These are phyloP conservation scores for Aspergillus saccharolyticus DNA, from an alignment of 495 filamentous ascomycete species.

Conservation along the genomic window DNA sequence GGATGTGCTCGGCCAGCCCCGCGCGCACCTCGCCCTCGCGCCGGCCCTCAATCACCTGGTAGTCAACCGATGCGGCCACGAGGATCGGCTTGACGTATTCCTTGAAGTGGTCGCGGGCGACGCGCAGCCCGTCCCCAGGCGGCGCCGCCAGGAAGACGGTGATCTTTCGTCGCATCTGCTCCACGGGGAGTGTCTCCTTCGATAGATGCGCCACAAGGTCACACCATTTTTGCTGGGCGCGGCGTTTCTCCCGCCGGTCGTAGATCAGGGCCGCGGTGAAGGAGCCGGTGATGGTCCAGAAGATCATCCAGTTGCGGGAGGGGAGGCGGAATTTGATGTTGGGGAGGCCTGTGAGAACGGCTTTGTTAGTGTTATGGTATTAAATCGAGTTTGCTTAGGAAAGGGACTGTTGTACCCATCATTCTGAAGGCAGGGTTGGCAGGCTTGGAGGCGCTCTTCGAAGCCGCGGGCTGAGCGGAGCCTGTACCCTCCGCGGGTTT, in stretches of 20 bases:
- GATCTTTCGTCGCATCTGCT: slow-evolving; percentile 73
- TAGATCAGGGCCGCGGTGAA: slow-evolving; percentile 77
- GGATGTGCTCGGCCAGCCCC: slow-evolving; percentile 74
- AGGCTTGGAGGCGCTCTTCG: slow-evolving; percentile 40
- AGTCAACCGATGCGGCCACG: slow-evolving; percentile 85
- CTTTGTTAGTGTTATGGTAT: background rate
- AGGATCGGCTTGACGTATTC: slow-evolving; percentile 94
- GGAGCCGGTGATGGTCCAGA: slow-evolving; percentile 71
- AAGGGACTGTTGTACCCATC: slow-evolving; percentile 49
- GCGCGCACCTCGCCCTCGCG: slow-evolving; percentile 83
- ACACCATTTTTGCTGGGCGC: slow-evolving; percentile 78
- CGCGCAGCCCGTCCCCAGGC: slow-evolving; percentile 74
- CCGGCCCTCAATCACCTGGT: slow-evolving; percentile 88
- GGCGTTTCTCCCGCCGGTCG: slow-evolving; percentile 83
- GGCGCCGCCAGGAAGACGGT: slow-evolving; percentile 83
- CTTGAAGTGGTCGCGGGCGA: slow-evolving; percentile 86
- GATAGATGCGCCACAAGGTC: slow-evolving; percentile 82
- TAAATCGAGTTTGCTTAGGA: background rate
- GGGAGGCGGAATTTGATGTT: slow-evolving; percentile 78
- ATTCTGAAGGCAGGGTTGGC: slow-evolving; percentile 67
- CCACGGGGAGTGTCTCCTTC: slow-evolving; percentile 63
- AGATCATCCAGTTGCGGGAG: slow-evolving; percentile 97
- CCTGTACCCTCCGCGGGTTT: slow-evolving; percentile 28
- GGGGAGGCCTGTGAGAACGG: slow-evolving; percentile 53
- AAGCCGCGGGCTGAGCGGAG: slow-evolving; percentile 24